Conservation (phyloP, 257 asterid species). For the Ballota nigra region DNA sequence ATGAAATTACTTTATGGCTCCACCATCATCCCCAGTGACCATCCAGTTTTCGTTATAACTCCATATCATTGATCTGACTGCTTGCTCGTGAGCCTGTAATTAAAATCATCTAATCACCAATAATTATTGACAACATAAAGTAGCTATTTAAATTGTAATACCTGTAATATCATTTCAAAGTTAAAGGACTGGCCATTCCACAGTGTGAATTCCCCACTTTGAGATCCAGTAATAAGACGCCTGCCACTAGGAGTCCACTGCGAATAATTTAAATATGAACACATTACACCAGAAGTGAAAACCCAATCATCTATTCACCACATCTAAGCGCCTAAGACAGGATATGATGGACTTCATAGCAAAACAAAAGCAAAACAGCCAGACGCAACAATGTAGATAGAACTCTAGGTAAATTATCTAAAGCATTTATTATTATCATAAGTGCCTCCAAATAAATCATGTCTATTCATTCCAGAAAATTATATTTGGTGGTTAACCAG, state of each 20-base stretch:
- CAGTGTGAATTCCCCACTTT: slow-evolving; percentile 97
- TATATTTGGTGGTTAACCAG: slow-evolving; percentile 4
- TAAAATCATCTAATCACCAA: slow-evolving; percentile 13
- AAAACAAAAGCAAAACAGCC: background rate
- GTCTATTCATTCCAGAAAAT: slow-evolving; percentile 3
- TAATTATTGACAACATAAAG: slow-evolving; percentile 14
- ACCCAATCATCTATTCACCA: slow-evolving; percentile 8
- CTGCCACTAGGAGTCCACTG: slow-evolving; percentile 99
- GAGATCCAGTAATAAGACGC: slow-evolving; percentile 98
- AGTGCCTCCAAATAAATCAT: background rate
- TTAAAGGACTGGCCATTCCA: slow-evolving; percentile 99
- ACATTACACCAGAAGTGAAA: slow-evolving; percentile 24
- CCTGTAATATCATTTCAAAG: slow-evolving; percentile 99
- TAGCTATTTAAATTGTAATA: slow-evolving; percentile 29
- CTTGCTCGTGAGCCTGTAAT: slow-evolving; percentile 96
- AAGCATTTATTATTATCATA: slow-evolving; percentile 10
- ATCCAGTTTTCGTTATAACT: slow-evolving; percentile 98
- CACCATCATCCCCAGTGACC: slow-evolving; percentile 99
- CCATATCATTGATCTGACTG: slow-evolving; percentile 99
- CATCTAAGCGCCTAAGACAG: background rate
- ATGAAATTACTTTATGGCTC: slow-evolving; percentile 76
- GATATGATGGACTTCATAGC: slow-evolving; percentile 1
- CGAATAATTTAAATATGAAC: slow-evolving; percentile 26
- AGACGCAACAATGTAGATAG: background rate
- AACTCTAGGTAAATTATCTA: background rate